Evolutionary conservation across 139 green algal genomes (phyloP).

Genomic region (Helicosporidium sp.): DNA sequence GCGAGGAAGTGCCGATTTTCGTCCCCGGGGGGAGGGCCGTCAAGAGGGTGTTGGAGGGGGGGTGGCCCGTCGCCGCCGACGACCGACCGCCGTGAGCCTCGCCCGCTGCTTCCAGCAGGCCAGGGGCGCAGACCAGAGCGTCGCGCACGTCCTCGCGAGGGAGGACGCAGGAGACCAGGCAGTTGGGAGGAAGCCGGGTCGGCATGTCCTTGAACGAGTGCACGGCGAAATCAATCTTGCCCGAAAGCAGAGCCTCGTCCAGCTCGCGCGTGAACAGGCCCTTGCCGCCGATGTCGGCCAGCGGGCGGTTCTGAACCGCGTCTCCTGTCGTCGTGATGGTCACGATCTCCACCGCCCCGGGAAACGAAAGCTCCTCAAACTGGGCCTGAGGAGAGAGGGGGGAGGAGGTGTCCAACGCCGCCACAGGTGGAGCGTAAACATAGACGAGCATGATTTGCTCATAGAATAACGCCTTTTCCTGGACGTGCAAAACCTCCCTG

Average conservation of each 20-base stretch:
- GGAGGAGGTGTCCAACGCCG: neutral
- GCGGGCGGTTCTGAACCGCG: constrained; percentile 90
- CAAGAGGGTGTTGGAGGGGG: no score
- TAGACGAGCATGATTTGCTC: no score
- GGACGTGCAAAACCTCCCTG: no score
- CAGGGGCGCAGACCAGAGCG: constrained; percentile 82
- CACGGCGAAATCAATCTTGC: constrained; percentile 91
- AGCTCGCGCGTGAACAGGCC: constrained; percentile 99
- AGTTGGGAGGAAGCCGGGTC: neutral
- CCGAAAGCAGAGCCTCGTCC: constrained; percentile 86
- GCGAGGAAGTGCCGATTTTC: no score
- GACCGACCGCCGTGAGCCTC: no score
- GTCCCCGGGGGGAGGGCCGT: no score
- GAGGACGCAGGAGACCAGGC: constrained; percentile 92
- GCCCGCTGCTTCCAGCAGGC: no score
- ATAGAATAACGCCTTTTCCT: no score
- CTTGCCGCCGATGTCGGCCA: constrained; percentile 97
- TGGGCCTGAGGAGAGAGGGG: constrained; percentile 19
- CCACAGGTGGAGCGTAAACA: no score
- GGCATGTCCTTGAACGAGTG: constrained; percentile 92
- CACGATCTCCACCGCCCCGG: constrained; percentile 84
- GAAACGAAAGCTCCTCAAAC: no score
- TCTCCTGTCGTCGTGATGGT: constrained; percentile 99
- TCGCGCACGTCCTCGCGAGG: constrained; percentile 90
- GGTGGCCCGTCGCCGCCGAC: no score